Base-by-base conservation (phyloP, 257 asterid species). In the Scutellaria minor region DNA sequence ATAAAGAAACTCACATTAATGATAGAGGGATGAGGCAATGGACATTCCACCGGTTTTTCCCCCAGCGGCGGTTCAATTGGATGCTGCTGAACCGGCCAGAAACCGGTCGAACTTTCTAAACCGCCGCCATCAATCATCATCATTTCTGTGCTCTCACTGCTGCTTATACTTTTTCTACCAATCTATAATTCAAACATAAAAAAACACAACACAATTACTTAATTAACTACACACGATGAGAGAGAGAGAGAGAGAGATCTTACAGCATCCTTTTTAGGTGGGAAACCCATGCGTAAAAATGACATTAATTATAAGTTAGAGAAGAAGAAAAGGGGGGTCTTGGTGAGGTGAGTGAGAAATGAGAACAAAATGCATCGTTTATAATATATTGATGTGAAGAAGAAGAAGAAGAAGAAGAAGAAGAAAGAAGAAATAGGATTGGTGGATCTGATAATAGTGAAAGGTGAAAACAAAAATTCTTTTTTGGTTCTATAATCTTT, bases 51-150 rank as follows among this genome's bases (percentile, higher is more conserved):
- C 50, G 79, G 79, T 27, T 47, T 67, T 11, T 75, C 79, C 12
- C 66, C 75, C 47, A 46, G 74, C 13, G 79, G 79, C 64, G 79
- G 79, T 13, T 71, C 75, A 31, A 67, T 39, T 0, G 79, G 79
- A 9, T 68, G 79, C 75, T 75, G 75, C 75, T 75, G 75, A 67
- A 75, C 55, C 57, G 75, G 67, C 64, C 75, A 67, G 50, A 68
- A 75, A 39, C 24, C 63, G 24, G 52, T 46, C 11, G 9, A 48
- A 56, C 40, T 20, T 20, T 47, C 74, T 56, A 66, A 41, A 13
- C 70, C 64, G 66, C 71, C 39, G 50, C 35, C 51, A 0, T 10
- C 54, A 2, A 41, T 9, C 64, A 62, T 73, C 2, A 41, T 9
- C 64, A 51, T 73, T 2, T 63, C 77, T 10, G 71, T 45, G 18